Base-by-base conservation (phyloP, 2,329 filamentous ascomycete species). In the Aspergillus bombycis region DNA sequence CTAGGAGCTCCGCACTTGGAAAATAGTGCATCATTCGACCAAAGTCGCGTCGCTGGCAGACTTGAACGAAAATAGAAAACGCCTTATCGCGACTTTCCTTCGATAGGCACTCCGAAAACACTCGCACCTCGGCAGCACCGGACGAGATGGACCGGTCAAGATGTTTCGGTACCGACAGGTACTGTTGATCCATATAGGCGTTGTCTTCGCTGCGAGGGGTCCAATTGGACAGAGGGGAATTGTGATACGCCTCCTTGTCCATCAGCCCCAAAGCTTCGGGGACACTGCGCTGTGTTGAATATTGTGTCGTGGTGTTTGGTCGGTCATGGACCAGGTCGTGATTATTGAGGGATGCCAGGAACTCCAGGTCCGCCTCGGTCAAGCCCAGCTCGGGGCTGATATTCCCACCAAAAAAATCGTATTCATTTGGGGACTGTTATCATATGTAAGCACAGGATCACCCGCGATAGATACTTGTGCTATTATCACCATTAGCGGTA, bases 31-130 rank as follows among this genome's bases (percentile, higher is more conserved):
- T 75, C 82, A 84, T 21, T 84, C 86, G 23, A 87, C 85, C 57
- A 80, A 83, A 63, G 72, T 83, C 75, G 76, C 83, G 77, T 75
- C 84, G 69, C 78, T 77, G 66, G 68, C 85, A 89, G 4, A 84
- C 87, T 57, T 83, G 82, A 41, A 92, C 77, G 1, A 91, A 85
- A 62, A 91, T 82, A 12, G 85, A 88, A 61, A 92, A 78, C 1
- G 91, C 83, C 54, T 83, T 84, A 73, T 92, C 90, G 4, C 88
- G 83, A 23, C 79, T 82, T 11, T 68, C 69, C 3, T 69, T 58
- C 2, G 70, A 69, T 3, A 75, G 57, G 1, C 67, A 64, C 28
- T 75, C 73, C 1, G 66, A 68, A 1, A 74, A 62, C 9, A 68
- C 66, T 45, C 71, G 66, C 9, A 62, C 63, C 3, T 69, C 67